A percentile compares a stretch with the other conserved stretches of the same genome.
Evolutionary conservation across 306 rosid genomes (phyloP).

Genomic region (Quercus robur): DNA sequence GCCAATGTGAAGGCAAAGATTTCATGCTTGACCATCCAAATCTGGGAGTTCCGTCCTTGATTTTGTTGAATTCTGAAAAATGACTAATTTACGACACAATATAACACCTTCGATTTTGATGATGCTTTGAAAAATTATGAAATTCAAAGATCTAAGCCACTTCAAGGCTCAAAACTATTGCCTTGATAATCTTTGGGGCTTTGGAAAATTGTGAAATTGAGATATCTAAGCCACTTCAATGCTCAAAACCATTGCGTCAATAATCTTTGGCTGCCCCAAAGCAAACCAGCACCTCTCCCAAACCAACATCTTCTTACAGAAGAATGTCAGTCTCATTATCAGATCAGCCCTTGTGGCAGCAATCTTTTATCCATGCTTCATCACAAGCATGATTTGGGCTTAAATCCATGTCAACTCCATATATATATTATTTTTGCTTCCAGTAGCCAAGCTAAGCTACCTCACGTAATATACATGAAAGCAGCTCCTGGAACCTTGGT

Average conservation of each 20-base stretch:
- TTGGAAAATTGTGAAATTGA: neutral
- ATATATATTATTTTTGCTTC: neutral
- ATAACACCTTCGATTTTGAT: neutral
- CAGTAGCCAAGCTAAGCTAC: neutral
- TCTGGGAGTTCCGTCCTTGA: too few relatives aligned
- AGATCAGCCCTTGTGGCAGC: neutral
- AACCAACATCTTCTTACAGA: neutral
- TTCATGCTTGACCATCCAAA: too few relatives aligned
- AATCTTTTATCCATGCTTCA: neutral
- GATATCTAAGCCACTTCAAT: neutral
- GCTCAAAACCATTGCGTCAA: neutral
- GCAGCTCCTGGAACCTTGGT: neutral
- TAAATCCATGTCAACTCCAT: neutral
- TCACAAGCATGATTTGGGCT: neutral
- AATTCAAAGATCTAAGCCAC: neutral
- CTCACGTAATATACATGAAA: neutral
- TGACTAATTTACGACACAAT: neutral
- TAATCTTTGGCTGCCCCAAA: neutral
- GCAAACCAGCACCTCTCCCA: neutral
- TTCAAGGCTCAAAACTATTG: neutral
- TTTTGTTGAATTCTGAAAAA: neutral
- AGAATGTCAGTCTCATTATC: neutral
- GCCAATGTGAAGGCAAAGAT: neutral
- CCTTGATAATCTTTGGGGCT: neutral
- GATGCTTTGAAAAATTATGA: neutral